Conservation (phyloP, 169 alveolate species). For the Babesia caballi region DNA sequence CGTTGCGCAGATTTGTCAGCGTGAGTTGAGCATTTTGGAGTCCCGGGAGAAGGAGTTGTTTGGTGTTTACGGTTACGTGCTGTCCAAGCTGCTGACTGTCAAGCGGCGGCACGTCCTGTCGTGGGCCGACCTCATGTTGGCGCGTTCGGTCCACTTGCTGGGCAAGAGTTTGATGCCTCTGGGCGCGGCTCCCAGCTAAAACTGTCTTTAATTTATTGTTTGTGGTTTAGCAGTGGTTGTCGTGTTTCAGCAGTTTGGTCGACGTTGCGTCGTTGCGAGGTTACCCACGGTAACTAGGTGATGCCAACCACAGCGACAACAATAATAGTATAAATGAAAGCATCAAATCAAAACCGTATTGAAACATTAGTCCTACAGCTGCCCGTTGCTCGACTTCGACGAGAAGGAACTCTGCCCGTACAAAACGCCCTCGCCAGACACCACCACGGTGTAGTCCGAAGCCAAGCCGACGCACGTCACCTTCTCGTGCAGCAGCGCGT, state of each 20-base stretch:
- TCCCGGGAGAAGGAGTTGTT: slow-evolving; percentile 51
- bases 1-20: slow-evolving; percentile 29
- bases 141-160: slow-evolving; percentile 40
- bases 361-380: no score
- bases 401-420: no score
- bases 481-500: slow-evolving; percentile 73
- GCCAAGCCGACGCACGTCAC: slow-evolving; percentile 75
- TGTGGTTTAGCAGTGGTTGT: no score
- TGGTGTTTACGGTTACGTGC: slow-evolving; percentile 34
- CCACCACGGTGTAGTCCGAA: slow-evolving; percentile 70
- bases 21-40: slow-evolving; percentile 37
- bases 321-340: no score
- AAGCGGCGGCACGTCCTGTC: slow-evolving; percentile 22
- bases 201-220: no score
- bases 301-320: no score
- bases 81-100: slow-evolving; percentile 12
- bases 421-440: slow-evolving; percentile 70
- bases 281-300: no score
- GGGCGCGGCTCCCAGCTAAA: no score
- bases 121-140: slow-evolving; percentile 34
- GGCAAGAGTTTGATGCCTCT: slow-evolving; percentile 8
- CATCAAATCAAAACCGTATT: no score
- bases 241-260: no score
- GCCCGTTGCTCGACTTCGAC: no score
- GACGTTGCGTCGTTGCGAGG: no score